Evolutionary conservation across 176 grass and related monocot species (phyloP).

Genomic region (Rhynchospora tenuis): DNA sequence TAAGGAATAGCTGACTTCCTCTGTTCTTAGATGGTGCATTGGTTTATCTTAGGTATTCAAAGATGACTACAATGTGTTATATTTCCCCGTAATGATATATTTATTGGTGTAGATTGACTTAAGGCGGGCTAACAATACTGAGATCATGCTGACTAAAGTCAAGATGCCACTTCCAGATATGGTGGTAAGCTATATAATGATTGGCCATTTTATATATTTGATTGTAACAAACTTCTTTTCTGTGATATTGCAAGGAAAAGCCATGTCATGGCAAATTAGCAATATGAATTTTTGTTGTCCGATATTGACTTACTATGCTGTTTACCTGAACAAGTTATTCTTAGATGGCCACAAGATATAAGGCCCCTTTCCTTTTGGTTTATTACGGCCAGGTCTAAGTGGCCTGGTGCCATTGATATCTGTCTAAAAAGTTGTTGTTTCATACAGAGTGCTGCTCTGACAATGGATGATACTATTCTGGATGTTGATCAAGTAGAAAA

Average conservation of each 20-base stretch:
- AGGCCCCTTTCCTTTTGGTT: not conserved
- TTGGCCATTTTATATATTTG: not conserved
- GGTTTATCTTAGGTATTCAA: not conserved
- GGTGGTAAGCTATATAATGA: slow-evolving; percentile 54
- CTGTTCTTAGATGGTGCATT: not conserved
- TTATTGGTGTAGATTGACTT: slow-evolving; percentile 69
- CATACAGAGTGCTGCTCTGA: slow-evolving; percentile 64
- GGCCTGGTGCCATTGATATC: not conserved
- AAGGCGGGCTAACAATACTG: slow-evolving; percentile 93
- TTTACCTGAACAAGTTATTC: not conserved
- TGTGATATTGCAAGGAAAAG: not conserved
- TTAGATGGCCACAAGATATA: not conserved
- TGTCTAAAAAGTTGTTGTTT: slow-evolving; percentile 23
- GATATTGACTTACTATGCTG: not conserved
- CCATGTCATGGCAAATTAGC: not conserved
- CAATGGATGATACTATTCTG: slow-evolving; percentile 80
- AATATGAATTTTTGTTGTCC: not conserved
- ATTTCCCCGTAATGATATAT: not conserved
- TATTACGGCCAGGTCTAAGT: not conserved
- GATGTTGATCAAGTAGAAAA: slow-evolving; percentile 99
- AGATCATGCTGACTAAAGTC: slow-evolving; percentile 98
- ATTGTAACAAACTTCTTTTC: not conserved
- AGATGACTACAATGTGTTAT: not conserved
- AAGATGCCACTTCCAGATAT: slow-evolving; percentile 94
- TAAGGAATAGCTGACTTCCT: not conserved